These are phyloP conservation scores for Suillus subluteus DNA, from an alignment of 768 basidiomycete genomes.

Conservation along the genomic window DNA sequence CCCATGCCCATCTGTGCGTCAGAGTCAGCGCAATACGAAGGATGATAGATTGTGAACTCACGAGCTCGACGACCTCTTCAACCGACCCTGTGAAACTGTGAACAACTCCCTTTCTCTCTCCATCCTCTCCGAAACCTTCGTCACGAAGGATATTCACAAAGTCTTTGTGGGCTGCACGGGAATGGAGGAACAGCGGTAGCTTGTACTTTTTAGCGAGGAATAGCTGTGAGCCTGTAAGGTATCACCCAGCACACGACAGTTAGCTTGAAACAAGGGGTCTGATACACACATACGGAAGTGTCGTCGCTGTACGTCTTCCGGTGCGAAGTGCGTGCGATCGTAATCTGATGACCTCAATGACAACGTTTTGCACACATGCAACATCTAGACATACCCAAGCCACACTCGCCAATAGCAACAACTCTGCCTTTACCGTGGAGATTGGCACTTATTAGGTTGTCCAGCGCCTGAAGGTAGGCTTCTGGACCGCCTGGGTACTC, in stretches of 20 bases:
- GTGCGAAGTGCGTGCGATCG: conserved; percentile 70
- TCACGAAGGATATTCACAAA: conserved; percentile 66
- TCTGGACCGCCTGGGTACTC: conserved; percentile 55
- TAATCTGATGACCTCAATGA: conserved; percentile 54
- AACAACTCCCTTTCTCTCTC: conserved; percentile 74
- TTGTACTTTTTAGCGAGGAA: conserved; percentile 67
- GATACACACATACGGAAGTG: conserved; percentile 57
- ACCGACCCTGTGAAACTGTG: conserved; percentile 79
- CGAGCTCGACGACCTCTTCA: conserved; percentile 67
- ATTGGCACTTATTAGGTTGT: conserved; percentile 53
- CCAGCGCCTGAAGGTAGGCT: conserved; percentile 63
- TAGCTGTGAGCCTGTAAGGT: conserved; percentile 53
- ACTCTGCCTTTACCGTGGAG: conserved; percentile 57
- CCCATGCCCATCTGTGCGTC: conserved; percentile 68
- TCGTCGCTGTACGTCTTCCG: conserved; percentile 58
- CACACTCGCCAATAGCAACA: conserved; percentile 81
- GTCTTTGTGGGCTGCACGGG: conserved; percentile 73
- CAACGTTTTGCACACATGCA: background rate
- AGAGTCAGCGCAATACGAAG: background rate
- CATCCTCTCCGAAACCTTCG: conserved; percentile 62
- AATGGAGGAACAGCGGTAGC: conserved; percentile 82
- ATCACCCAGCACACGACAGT: background rate
- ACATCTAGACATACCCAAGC: conserved; percentile 53
- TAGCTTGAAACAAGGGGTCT: background rate
- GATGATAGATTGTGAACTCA: conserved; percentile 35